phyloP scores from a whole-genome alignment of 768 basidiomycete species.

The Asterophora lycoperdoides region DNA sequence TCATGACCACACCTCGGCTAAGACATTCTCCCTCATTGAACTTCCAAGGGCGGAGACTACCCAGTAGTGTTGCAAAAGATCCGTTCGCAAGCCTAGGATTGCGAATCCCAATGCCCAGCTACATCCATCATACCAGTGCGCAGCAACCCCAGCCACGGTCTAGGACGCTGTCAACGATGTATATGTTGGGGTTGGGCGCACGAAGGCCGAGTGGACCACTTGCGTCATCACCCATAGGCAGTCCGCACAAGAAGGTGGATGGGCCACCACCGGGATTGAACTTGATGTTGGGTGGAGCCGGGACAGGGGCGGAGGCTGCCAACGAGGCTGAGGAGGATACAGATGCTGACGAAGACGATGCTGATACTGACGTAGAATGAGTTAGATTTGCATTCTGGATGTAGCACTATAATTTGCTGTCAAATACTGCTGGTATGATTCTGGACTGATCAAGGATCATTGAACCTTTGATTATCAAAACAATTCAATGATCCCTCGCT shows the following conservation, averaged over 20 bases:
- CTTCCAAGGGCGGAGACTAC: slow-evolving; percentile 14
- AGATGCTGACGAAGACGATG: not conserved
- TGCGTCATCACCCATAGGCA: not conserved
- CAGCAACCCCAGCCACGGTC: slow-evolving; percentile 27
- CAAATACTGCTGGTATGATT: too few species aligned
- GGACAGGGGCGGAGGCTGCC: not conserved
- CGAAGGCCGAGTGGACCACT: slow-evolving; percentile 25
- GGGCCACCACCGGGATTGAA: not conserved
- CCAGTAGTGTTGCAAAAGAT: slow-evolving; percentile 19
- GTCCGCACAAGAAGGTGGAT: not conserved
- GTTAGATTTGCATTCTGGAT: not conserved
- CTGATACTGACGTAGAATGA: slow-evolving; percentile 4
- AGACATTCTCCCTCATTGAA: slow-evolving; percentile 45
- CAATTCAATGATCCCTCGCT: slow-evolving; percentile 14
- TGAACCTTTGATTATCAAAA: not conserved
- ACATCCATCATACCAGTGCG: slow-evolving; percentile 17
- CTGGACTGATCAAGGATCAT: too few species aligned
- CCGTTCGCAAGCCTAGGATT: slow-evolving; percentile 46
- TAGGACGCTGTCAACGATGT: slow-evolving; percentile 58
- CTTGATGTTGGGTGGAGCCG: not conserved
- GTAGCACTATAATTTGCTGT: too few species aligned
- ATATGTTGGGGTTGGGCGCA: slow-evolving; percentile 56
- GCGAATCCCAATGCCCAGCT: slow-evolving; percentile 57
- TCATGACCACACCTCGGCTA: slow-evolving; percentile 62
- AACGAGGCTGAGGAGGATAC: not conserved